Evolutionary conservation across 108 stramenopile genomes (phyloP), one percentile per base, ranked within the genome.

Genomic region (Cyclostephanos invisitatus): DNA sequence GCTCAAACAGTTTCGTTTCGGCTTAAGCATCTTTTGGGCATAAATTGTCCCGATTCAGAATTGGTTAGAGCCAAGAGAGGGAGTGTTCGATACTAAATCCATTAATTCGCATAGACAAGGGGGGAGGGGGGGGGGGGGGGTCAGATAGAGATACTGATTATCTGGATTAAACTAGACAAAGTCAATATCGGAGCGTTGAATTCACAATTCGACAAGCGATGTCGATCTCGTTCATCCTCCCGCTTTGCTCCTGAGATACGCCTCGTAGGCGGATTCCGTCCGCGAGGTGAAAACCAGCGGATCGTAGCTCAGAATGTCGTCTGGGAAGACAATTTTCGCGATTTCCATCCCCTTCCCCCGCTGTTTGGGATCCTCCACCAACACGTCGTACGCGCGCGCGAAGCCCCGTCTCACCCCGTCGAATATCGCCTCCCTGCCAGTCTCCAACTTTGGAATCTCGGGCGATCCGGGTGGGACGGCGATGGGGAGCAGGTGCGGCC

Each of bases 351-450:
- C 95, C 24, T 73, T 75, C 0, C 95, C 95, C 20, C 91, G 83
- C 66, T 89, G 77, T 7, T 67, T 46, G 8, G 86, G 86, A 75
- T 96, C 96, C 57, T 89, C 90, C 25, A 94, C 93, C 37, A 97
- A 69, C 27, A 87, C 89, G 80, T 97, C 96, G 69, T 93, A 97
- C 3, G 90, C 90, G n/a, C 92, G 84, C 5, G 96, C 93, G 79
- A 97, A 97, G 28, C 96, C 96, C 54, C 86, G 64, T 49, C 93
- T 81, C 0, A 97, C 90, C 0, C 92, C 94, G 25, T 91, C 79
- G 70, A 97, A 93, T 22, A 97, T 95, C 40, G 81, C 87, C 59
- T 83, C 76, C 56, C 96, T 85, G 7, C 85, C 80, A 15, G 84
- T 93, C 80, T 97, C 96, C 29, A 93, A 67, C 42, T 87, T 65